Evolutionary conservation across 345 rosid species (phyloP).

Genomic region (Mangifera indica): DNA sequence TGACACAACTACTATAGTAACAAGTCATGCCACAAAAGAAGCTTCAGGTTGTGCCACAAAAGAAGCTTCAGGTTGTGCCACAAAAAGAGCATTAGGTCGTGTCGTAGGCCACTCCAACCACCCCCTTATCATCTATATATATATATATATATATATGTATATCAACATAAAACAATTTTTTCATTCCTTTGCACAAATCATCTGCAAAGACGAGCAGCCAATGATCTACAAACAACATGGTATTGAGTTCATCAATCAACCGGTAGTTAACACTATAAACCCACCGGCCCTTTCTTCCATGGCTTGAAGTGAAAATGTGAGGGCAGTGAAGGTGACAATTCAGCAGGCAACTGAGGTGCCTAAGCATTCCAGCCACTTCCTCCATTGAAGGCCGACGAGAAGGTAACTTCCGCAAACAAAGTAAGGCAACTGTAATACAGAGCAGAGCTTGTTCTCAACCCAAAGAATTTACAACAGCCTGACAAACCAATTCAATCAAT

Average conservation of each 20-base stretch:
- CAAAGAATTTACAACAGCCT: constrained; percentile 44
- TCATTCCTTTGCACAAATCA: constrained; percentile 27
- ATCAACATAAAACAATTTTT: constrained; percentile 14
- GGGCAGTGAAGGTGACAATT: constrained; percentile 84
- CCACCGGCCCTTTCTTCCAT: constrained; percentile 42
- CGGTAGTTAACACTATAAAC: background rate
- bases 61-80: too few relatives aligned
- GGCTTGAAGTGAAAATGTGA: constrained; percentile 51
- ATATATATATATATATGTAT: too few relatives aligned
- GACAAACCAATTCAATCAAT: constrained; percentile 79
- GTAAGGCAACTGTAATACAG: constrained; percentile 75
- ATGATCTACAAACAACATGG: constrained; percentile 16
- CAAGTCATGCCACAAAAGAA: too few relatives aligned
- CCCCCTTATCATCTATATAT: too few relatives aligned
- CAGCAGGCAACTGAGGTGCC: constrained; percentile 67
- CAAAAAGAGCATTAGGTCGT: too few relatives aligned
- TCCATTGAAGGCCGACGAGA: constrained; percentile 67
- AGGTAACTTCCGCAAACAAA: constrained; percentile 84
- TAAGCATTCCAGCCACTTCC: constrained; percentile 74
- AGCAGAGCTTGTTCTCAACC: constrained; percentile 70
- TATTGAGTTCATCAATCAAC: background rate
- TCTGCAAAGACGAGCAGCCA: constrained; percentile 21
- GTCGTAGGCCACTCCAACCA: constrained; percentile 14
- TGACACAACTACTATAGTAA: too few relatives aligned
- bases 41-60: too few relatives aligned